Evolutionary conservation across 75 land plant species (phyloP).

Genomic region (Chamaecyparis obtusa): DNA sequence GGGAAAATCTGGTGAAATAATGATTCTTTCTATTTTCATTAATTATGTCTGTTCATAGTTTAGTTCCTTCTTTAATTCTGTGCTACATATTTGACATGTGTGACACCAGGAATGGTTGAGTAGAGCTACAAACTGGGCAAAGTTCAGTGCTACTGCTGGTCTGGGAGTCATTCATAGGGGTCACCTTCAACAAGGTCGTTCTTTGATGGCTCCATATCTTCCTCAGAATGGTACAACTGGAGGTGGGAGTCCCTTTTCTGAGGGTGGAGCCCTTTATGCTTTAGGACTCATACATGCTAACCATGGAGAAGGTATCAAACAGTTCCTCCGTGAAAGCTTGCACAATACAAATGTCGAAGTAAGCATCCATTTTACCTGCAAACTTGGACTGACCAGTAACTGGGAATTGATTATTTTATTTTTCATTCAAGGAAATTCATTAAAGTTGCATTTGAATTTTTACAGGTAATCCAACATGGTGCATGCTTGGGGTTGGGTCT

Average conservation of each 20-base stretch:
- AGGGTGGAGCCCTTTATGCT: slow-evolving; percentile 55
- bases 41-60: not conserved
- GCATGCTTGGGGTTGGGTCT: slow-evolving; percentile 54
- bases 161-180: slow-evolving; percentile 57
- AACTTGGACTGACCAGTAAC: not conserved
- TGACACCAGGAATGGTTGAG: slow-evolving; percentile 48
- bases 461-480: slow-evolving; percentile 51
- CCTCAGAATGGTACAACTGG: slow-evolving; percentile 53
- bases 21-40: not conserved
- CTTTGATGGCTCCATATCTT: slow-evolving; percentile 55
- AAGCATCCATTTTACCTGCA: not conserved
- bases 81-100: not conserved
- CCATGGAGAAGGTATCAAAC: slow-evolving; percentile 58
- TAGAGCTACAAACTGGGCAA: slow-evolving; percentile 58
- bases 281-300: slow-evolving; percentile 57
- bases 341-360: slow-evolving; percentile 42
- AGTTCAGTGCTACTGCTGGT: slow-evolving; percentile 57
- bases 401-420: not conserved
- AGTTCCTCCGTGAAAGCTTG: slow-evolving; percentile 46
- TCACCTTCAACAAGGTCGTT: slow-evolving; percentile 52
- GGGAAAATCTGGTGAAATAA: slow-evolving; percentile 36
- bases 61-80: not conserved
- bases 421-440: not conserved
- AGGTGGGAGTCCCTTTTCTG: slow-evolving; percentile 53
- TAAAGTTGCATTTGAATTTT: not conserved